These are phyloP conservation scores for Hirschioporus abietinus DNA, from an alignment of 768 basidiomycete genomes.

Conservation along the genomic window DNA sequence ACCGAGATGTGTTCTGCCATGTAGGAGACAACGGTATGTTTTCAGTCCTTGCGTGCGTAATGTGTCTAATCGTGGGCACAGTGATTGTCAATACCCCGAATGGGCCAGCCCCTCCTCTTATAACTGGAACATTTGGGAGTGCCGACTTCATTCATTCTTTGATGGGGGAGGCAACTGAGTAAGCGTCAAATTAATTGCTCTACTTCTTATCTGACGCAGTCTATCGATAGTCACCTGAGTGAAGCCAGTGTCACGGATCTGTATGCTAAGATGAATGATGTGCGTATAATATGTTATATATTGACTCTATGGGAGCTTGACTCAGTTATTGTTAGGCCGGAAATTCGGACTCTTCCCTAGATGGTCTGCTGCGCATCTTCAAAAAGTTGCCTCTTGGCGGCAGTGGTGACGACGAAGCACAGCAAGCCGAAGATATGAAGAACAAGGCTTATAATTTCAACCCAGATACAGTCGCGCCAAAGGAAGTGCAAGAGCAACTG, in stretches of 20 bases:
- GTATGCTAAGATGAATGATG: slow-evolving; percentile 42
- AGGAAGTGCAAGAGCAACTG: slow-evolving; percentile 55
- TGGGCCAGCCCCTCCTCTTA: slow-evolving; percentile 54
- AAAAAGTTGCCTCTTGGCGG: slow-evolving; percentile 48
- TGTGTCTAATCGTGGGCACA: slow-evolving; percentile 5
- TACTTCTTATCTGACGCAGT: slow-evolving; percentile 1
- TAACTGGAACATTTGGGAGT: slow-evolving; percentile 63
- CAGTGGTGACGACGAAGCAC: slow-evolving; percentile 38
- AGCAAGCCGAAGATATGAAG: slow-evolving; percentile 51
- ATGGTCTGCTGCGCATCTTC: slow-evolving; percentile 38
- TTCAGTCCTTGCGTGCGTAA: not conserved
- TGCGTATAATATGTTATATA: slow-evolving; percentile 10
- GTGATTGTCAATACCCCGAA: slow-evolving; percentile 44
- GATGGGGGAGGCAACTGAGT: slow-evolving; percentile 63
- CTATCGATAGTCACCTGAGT: slow-evolving; percentile 41
- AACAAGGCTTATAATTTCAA: slow-evolving; percentile 58
- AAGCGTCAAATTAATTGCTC: slow-evolving; percentile 15
- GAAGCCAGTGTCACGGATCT: slow-evolving; percentile 59
- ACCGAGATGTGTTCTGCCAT: slow-evolving; percentile 71
- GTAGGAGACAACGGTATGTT: slow-evolving; percentile 56
- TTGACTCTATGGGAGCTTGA: not conserved
- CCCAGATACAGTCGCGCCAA: slow-evolving; percentile 55
- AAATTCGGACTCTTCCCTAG: slow-evolving; percentile 29
- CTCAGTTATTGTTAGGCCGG: slow-evolving; percentile 17
- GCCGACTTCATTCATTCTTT: slow-evolving; percentile 64